phyloP scores from a whole-genome alignment of 2,329 filamentous ascomycete genomes.

The Aureobasidium sp. region DNA sequence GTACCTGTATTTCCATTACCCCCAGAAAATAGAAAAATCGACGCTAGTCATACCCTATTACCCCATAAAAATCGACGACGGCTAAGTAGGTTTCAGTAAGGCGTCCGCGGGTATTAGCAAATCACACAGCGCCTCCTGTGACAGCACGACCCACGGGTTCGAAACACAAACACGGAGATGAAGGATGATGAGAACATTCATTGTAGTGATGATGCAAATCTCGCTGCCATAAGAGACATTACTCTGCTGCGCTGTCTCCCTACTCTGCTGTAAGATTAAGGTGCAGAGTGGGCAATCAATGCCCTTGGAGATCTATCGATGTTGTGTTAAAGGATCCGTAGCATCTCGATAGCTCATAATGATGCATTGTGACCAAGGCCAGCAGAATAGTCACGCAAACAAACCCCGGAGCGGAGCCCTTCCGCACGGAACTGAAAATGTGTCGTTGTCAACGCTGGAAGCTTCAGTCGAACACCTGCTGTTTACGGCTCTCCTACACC shows the following conservation, averaged over 20 bases:
- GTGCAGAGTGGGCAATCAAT: background rate
- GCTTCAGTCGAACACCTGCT: background rate
- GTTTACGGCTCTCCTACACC: background rate
- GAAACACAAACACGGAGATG: background rate
- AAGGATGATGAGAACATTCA: background rate
- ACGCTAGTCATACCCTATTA: background rate
- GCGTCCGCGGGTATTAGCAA: background rate
- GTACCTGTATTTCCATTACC: background rate
- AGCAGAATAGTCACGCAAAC: background rate
- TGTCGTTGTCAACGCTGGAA: background rate
- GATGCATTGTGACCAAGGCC: background rate
- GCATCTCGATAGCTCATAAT: background rate
- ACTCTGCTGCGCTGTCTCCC: background rate
- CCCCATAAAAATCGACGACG: background rate
- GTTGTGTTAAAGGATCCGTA: background rate
- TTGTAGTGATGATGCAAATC: background rate
- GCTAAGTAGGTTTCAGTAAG: background rate
- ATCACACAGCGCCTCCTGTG: background rate
- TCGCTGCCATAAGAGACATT: background rate
- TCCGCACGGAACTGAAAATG: background rate
- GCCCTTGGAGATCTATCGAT: background rate
- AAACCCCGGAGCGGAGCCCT: background rate
- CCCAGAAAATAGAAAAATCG: background rate
- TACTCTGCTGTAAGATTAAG: background rate
- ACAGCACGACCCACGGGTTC: background rate